A percentile compares a stretch with the other conserved stretches of the same genome.
Evolutionary conservation across 192 early-diverging fungal species (phyloP).

Genomic region (Coemansia sp.): DNA sequence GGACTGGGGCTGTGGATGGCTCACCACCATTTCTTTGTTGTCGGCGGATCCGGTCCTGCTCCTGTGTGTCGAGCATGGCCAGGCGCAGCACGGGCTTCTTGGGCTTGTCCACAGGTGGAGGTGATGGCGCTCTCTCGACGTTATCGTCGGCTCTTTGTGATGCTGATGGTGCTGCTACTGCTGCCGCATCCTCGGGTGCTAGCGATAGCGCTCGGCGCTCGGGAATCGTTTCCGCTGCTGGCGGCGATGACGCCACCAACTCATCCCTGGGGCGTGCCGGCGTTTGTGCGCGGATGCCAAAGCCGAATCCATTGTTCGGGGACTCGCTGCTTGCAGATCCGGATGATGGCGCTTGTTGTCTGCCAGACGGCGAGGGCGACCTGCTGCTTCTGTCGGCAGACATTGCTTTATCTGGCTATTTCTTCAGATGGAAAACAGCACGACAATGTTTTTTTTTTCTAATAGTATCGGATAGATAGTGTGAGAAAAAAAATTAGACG

Average conservation of each 20-base stretch:
- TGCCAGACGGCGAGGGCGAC: neutral
- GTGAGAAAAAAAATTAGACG: neutral
- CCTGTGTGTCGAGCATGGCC: conserved; percentile 37
- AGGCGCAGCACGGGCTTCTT: conserved; percentile 32
- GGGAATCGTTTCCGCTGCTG: neutral
- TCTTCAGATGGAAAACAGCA: neutral
- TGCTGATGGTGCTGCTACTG: conserved; percentile 1
- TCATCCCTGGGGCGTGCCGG: neutral
- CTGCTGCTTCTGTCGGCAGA: conserved; percentile 4
- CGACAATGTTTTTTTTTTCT: neutral
- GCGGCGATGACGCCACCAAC: neutral
- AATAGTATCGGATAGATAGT: neutral
- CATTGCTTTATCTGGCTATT: neutral
- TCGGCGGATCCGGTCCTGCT: conserved; percentile 10
- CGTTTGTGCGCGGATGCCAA: conserved; percentile 4
- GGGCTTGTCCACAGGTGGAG: neutral
- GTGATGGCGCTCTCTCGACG: neutral
- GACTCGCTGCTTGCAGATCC: conserved; percentile 6
- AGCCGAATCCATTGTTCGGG: conserved; percentile 4
- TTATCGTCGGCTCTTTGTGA: neutral
- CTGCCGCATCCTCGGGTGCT: conserved; percentile 11
- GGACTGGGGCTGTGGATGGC: conserved; percentile 34
- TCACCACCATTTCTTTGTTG: conserved; percentile 4
- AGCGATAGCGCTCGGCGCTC: conserved; percentile 18
- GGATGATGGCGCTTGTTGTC: neutral